A percentile compares a stretch with the other conserved stretches of the same genome.
Conservation (phyloP, 2,329 filamentous ascomycete species). For the Neopestalotiopsis sp. region DNA sequence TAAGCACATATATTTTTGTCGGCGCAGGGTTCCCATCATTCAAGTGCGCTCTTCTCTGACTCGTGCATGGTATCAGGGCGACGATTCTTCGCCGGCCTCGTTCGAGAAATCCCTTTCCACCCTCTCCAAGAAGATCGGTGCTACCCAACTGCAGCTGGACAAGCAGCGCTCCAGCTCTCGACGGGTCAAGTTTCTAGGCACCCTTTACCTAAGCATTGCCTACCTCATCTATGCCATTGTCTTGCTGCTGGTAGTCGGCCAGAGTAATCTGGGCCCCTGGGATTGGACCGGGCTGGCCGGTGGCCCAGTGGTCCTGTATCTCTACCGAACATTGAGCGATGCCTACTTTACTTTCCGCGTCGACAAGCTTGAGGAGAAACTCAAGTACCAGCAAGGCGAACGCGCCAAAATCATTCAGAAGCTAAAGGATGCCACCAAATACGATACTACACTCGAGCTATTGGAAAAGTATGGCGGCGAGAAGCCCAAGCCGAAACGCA, state of each 20-base stretch:
- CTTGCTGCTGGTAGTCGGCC: slow-evolving; percentile 82
- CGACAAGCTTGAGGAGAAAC: slow-evolving; percentile 66
- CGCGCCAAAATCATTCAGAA: slow-evolving; percentile 88
- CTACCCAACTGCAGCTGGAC: slow-evolving; percentile 76
- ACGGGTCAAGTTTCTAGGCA: slow-evolving; percentile 83
- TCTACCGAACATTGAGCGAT: slow-evolving; percentile 68
- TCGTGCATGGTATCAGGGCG: slow-evolving; percentile 57
- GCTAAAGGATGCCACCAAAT: slow-evolving; percentile 93
- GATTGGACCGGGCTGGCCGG: slow-evolving; percentile 83
- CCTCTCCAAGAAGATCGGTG: slow-evolving; percentile 81
- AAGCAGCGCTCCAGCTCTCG: slow-evolving; percentile 73
- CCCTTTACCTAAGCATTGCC: slow-evolving; percentile 86
- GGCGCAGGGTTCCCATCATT: too few species aligned
- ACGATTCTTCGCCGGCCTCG: slow-evolving; percentile 81
- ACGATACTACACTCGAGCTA: slow-evolving; percentile 90
- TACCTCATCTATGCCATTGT: slow-evolving; percentile 89
- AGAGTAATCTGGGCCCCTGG: slow-evolving; percentile 73
- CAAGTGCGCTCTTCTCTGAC: neutral
- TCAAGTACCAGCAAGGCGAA: slow-evolving; percentile 79
- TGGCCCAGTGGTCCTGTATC: slow-evolving; percentile 83
- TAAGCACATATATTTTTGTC: neutral
- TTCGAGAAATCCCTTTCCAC: slow-evolving; percentile 91
- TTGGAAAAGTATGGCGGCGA: slow-evolving; percentile 88
- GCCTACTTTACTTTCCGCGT: slow-evolving; percentile 84
- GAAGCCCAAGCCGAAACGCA: slow-evolving; percentile 53